phyloP scores from a whole-genome alignment of 768 basidiomycete species.

The Tulasnella sp. region DNA sequence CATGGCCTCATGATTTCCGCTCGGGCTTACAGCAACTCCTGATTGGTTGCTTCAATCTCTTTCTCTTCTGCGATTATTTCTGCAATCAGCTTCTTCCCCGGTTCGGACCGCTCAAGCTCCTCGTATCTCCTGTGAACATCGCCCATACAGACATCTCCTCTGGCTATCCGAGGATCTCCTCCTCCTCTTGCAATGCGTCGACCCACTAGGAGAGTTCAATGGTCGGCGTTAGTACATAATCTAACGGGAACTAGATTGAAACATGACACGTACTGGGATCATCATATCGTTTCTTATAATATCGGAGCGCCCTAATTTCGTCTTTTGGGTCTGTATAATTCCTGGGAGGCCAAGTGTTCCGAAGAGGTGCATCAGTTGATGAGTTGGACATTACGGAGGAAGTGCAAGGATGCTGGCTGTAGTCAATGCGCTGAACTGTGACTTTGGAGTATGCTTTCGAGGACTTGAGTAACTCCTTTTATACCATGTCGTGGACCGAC shows the following conservation, averaged over 20 bases:
- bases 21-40: neutral
- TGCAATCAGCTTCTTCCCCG: neutral
- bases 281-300: neutral
- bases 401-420: neutral
- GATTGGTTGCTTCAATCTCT: neutral
- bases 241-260: neutral
- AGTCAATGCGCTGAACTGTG: neutral
- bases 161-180: neutral
- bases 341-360: neutral
- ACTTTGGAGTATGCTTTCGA: too few species aligned
- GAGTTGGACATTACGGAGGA: neutral
- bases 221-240: neutral
- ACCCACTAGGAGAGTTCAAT: neutral
- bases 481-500: too few species aligned
- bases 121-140: neutral
- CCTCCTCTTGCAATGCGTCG: neutral
- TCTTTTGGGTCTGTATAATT: neutral
- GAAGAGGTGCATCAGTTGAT: neutral
- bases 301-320: neutral
- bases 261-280: neutral
- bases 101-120: conserved; percentile 6
- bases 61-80: neutral
- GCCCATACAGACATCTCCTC: neutral
- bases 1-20: neutral
- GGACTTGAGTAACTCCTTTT: too few species aligned